Evolutionary conservation across 257 asterid species (phyloP).

Genomic region (Echium plantagineum): DNA sequence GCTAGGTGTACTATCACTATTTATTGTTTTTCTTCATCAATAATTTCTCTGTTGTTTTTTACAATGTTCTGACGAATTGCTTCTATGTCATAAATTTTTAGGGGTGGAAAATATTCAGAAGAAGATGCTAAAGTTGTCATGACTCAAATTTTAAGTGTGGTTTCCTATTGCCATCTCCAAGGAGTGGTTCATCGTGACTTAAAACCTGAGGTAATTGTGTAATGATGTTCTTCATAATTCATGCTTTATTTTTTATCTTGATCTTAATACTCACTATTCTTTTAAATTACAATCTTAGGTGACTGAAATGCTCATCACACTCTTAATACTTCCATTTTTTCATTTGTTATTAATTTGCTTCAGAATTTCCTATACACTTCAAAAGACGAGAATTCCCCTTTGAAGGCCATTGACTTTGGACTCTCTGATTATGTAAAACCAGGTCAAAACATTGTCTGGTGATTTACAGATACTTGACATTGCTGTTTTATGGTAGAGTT

Average conservation of each 20-base stretch:
- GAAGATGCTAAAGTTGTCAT: constrained; percentile 56
- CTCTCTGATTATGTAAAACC: constrained; percentile 89
- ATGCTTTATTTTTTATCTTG: too few species aligned
- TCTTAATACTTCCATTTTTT: constrained; percentile 2
- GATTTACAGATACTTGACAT: background rate
- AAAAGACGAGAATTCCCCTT: constrained; percentile 59
- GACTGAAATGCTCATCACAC: background rate
- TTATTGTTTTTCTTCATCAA: background rate
- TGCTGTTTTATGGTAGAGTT: background rate
- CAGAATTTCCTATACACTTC: constrained; percentile 78
- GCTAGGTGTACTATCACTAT: constrained; percentile 24
- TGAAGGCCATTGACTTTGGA: constrained; percentile 90
- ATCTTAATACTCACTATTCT: too few species aligned
- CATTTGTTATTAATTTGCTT: constrained; percentile 12
- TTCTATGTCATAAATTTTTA: constrained; percentile 12
- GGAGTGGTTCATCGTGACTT: constrained; percentile 75
- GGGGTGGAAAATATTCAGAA: constrained; percentile 70
- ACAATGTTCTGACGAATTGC: constrained; percentile 1
- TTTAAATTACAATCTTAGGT: background rate
- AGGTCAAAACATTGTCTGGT: constrained; percentile 32
- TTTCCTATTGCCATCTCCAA: constrained; percentile 78
- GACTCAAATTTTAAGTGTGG: constrained; percentile 53
- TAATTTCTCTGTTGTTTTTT: background rate
- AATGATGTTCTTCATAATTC: background rate
- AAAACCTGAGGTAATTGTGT: constrained; percentile 49